phyloP scores from a whole-genome alignment of 331 rosid genomes.

The Acacia pycnantha region DNA sequence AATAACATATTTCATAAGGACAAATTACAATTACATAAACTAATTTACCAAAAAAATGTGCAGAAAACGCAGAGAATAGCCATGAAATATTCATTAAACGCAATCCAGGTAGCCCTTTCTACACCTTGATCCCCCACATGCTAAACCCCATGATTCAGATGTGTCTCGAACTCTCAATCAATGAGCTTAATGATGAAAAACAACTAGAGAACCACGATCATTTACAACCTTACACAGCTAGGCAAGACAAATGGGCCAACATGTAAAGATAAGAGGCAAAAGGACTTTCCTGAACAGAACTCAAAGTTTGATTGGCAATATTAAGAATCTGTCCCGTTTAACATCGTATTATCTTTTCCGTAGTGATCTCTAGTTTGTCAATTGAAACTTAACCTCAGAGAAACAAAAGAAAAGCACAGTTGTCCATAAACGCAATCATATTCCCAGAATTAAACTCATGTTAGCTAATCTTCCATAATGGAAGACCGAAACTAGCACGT shows the following conservation, averaged over 20 bases:
- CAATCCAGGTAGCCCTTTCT: background rate
- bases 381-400: background rate
- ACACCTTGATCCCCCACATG: background rate
- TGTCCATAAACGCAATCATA: background rate
- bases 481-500: background rate
- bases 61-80: background rate
- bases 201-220: background rate
- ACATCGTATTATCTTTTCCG: background rate
- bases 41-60: background rate
- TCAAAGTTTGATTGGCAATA: background rate
- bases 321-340: background rate
- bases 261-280: background rate
- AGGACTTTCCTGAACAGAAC: background rate
- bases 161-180: background rate
- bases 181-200: background rate
- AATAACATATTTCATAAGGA: constrained; percentile 16
- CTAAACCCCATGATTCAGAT: background rate
- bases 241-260: background rate
- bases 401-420: background rate
- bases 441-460: background rate
- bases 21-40: background rate
- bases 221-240: background rate
- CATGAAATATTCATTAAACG: background rate
- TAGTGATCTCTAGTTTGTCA: background rate
- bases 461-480: background rate